Conservation (phyloP, 1,284 basidiomycete genomes). For the Bondarzewia mesenterica region DNA sequence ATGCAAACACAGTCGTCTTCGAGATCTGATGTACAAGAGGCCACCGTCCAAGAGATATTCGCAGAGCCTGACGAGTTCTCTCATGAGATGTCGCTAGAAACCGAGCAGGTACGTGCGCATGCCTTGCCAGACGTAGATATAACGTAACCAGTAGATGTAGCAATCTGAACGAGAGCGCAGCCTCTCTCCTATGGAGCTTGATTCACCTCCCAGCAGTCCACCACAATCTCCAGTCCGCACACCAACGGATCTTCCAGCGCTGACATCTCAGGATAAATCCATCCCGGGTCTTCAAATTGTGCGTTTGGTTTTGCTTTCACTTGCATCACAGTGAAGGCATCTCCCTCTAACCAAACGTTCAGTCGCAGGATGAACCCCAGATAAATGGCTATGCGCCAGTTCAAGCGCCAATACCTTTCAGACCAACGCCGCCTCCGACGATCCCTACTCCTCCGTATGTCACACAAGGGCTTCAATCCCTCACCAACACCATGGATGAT, state of each 20-base stretch:
- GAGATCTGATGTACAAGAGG: neutral
- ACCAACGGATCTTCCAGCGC: neutral
- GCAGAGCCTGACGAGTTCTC: neutral
- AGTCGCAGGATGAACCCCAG: neutral
- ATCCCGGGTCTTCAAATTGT: neutral
- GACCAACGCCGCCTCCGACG: too few relatives aligned
- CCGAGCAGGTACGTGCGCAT: conserved; percentile 2
- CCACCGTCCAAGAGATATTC: neutral
- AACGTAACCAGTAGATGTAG: conserved; percentile 2
- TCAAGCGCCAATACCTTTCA: too few relatives aligned
- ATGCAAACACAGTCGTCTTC: neutral
- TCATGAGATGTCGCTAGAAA: conserved; percentile 1
- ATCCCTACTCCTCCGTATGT: neutral
- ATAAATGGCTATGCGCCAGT: too few relatives aligned
- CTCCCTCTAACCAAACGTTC: neutral
- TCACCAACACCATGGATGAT: neutral
- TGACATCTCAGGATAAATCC: conserved; percentile 3
- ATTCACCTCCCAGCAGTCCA: conserved; percentile 32
- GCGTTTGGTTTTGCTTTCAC: neutral
- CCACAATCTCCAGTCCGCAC: conserved; percentile 14
- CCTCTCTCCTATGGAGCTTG: conserved; percentile 51
- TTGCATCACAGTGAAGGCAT: too few relatives aligned
- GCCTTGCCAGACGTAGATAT: conserved; percentile 1
- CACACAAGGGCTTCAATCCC: neutral
- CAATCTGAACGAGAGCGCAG: conserved; percentile 28